phyloP scores from a whole-genome alignment of 305 asterid genomes.

The Fraxinus dipetala region DNA sequence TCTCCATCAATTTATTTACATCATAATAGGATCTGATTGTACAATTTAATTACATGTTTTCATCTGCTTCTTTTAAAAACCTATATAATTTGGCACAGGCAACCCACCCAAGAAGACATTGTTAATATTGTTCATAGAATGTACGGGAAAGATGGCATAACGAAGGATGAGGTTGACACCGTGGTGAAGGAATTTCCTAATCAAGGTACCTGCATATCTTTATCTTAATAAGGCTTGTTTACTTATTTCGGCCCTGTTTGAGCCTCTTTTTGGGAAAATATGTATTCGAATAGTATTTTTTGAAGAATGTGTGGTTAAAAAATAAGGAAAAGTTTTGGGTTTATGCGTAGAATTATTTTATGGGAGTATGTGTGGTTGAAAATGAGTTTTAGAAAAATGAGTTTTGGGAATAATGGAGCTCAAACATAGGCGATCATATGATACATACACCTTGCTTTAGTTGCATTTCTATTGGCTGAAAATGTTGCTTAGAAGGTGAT shows the following conservation, averaged over 20 bases:
- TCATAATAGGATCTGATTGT: not conserved
- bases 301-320: too few species aligned
- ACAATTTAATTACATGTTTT: not conserved
- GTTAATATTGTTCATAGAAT: constrained; percentile 69
- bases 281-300: too few species aligned
- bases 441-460: not conserved
- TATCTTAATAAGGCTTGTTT: not conserved
- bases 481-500: not conserved
- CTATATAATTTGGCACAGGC: constrained; percentile 51
- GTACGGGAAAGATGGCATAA: constrained; percentile 88
- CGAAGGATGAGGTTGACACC: constrained; percentile 52
- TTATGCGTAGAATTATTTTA: too few species aligned
- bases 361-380: too few species aligned
- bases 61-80: constrained; percentile 5
- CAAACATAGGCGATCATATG: not conserved
- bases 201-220: constrained; percentile 56
- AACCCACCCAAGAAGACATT: constrained; percentile 88
- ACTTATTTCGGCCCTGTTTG: not conserved
- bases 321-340: too few species aligned
- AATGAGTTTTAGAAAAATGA: too few species aligned
- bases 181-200: constrained; percentile 70
- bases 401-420: too few species aligned
- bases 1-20: not conserved
- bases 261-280: too few species aligned
- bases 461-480: not conserved